A percentile compares a stretch with the other conserved stretches of the same genome.
These are phyloP conservation scores for Casuarina equisetifolia DNA, from an alignment of 306 rosid genomes.

Conservation along the genomic window DNA sequence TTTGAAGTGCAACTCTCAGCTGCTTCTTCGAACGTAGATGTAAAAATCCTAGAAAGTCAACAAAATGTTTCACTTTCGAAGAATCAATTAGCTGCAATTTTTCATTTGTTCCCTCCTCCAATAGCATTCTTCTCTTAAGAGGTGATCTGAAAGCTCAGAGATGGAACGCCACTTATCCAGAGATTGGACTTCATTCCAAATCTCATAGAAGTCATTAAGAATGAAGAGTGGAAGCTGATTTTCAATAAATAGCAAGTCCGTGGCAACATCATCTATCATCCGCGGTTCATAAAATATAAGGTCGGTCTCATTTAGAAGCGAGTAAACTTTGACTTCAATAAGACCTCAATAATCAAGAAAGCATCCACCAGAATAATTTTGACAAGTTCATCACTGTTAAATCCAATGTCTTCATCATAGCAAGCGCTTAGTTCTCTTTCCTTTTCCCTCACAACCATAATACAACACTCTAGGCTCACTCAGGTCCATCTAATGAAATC, in stretches of 20 bases:
- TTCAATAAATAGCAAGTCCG: conserved; percentile 42
- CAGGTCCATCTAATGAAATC: too few relatives aligned
- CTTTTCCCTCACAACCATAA: not conserved
- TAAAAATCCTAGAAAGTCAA: conserved; percentile 27
- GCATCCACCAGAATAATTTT: conserved; percentile 28
- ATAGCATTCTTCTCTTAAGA: conserved; percentile 3
- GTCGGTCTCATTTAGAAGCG: conserved; percentile 20
- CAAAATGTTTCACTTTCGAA: conserved; percentile 30
- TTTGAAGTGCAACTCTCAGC: not conserved
- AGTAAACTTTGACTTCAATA: not conserved
- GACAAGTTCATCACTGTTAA: conserved; percentile 11
- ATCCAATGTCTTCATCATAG: conserved; percentile 26
- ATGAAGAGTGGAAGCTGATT: conserved; percentile 34
- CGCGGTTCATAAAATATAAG: conserved; percentile 31
- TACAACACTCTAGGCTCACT: too few relatives aligned
- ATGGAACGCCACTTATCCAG: conserved; percentile 1
- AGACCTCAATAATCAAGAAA: conserved; percentile 36
- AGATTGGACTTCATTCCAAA: not conserved
- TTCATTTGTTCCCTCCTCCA: not conserved
- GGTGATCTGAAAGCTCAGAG: conserved; percentile 19
- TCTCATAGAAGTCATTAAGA: not conserved
- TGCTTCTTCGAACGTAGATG: conserved; percentile 20
- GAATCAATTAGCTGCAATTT: not conserved
- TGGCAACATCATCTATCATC: conserved; percentile 31
- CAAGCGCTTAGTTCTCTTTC: conserved; percentile 18